These are phyloP conservation scores for Choiromyces venosus DNA, from an alignment of 495 filamentous ascomycete species.

Conservation along the genomic window DNA sequence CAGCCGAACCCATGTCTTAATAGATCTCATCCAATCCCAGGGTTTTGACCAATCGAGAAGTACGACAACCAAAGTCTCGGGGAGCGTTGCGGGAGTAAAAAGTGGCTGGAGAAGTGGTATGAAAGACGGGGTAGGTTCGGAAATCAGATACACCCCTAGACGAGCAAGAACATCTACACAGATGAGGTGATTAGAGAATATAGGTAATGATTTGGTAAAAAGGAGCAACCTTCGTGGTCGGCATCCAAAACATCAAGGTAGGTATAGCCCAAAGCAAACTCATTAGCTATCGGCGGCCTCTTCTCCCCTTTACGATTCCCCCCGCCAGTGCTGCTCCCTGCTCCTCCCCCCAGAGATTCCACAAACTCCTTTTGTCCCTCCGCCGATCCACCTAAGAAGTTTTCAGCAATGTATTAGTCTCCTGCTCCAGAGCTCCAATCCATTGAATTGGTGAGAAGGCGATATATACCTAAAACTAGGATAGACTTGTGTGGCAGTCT, in stretches of 20 bases:
- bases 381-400: slow-evolving; percentile 68
- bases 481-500: slow-evolving; percentile 88
- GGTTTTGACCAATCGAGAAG: slow-evolving; percentile 88
- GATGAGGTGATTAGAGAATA: slow-evolving; percentile 8
- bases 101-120: slow-evolving; percentile 77
- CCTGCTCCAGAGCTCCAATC: slow-evolving; percentile 16
- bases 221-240: slow-evolving; percentile 73
- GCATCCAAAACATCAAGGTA: slow-evolving; percentile 93
- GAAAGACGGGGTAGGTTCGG: slow-evolving; percentile 74
- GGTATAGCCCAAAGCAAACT: slow-evolving; percentile 89
- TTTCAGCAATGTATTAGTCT: slow-evolving; percentile 21
- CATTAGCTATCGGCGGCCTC: slow-evolving; percentile 78
- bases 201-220: not conserved
- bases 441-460: slow-evolving; percentile 12
- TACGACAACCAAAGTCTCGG: slow-evolving; percentile 80
- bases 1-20: slow-evolving; percentile 81
- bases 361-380: slow-evolving; percentile 87
- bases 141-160: slow-evolving; percentile 83
- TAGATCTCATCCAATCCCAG: slow-evolving; percentile 83
- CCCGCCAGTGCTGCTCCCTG: slow-evolving; percentile 45
- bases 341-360: slow-evolving; percentile 58
- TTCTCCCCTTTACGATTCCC: slow-evolving; percentile 53
- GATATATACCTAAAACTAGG: slow-evolving; percentile 66
- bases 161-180: slow-evolving; percentile 76
- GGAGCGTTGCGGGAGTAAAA: slow-evolving; percentile 76